phyloP scores from a whole-genome alignment of 2,329 filamentous ascomycete genomes.

The Pseudogymnoascus sp. region DNA sequence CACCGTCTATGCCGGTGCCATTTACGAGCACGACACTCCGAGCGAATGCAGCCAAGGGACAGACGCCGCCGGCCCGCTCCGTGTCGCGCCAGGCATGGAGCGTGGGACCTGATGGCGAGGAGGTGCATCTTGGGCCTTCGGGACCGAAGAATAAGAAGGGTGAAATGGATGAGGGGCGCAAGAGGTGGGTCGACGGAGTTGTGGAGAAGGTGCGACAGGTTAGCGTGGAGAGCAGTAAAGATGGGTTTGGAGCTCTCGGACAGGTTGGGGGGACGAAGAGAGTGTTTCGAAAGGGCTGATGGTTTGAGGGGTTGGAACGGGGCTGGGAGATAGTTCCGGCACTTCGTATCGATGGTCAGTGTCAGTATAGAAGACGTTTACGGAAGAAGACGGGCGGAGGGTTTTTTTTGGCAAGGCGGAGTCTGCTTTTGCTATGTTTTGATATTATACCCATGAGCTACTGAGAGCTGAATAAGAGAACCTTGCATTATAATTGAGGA shows the following conservation, averaged over 20 bases:
- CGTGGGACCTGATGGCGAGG: conserved; percentile 45
- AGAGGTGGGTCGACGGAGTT: conserved; percentile 75
- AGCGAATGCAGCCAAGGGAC: conserved; percentile 11
- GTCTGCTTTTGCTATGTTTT: conserved; percentile 5
- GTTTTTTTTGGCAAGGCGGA: conserved; percentile 5
- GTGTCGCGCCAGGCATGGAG: conserved; percentile 14
- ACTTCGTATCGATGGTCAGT: not conserved
- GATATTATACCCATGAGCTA: conserved; percentile 6
- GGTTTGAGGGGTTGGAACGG: not conserved
- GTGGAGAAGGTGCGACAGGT: conserved; percentile 68
- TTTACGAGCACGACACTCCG: conserved; percentile 10
- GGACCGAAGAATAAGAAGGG: conserved; percentile 58
- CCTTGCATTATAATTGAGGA: not conserved
- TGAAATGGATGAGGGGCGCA: conserved; percentile 62
- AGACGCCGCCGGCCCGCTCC: conserved; percentile 16
- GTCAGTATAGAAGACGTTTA: not conserved
- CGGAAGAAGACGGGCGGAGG: not conserved
- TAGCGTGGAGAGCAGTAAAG: conserved; percentile 47
- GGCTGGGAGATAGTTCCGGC: not conserved
- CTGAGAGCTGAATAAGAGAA: conserved; percentile 6
- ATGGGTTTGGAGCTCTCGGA: conserved; percentile 57
- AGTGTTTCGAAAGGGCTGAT: conserved; percentile 46
- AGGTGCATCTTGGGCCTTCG: conserved; percentile 55
- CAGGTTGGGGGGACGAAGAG: conserved; percentile 66
- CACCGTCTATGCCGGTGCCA: conserved; percentile 22